These are phyloP conservation scores for Tolypocladium tropicale DNA, from an alignment of 2,329 filamentous ascomycete genomes.

Conservation along the genomic window DNA sequence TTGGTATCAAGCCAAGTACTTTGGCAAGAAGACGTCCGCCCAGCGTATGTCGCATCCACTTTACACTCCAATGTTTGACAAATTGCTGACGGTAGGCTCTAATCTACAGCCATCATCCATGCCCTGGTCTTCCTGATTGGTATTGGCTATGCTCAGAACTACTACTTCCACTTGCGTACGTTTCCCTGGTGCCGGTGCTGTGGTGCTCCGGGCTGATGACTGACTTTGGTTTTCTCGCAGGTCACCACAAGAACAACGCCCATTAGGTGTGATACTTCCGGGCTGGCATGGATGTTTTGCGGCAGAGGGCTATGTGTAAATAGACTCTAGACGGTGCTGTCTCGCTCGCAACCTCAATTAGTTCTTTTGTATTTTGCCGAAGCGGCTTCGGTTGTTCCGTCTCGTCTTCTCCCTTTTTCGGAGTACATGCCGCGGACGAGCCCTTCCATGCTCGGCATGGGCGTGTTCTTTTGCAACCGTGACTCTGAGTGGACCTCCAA, in stretches of 20 bases:
- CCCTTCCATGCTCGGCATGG: background rate
- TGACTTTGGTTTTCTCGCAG: conserved; percentile 36
- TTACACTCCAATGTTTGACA: conserved; percentile 13
- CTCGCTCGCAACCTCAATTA: background rate
- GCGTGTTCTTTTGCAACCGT: no score
- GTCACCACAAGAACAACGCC: conserved; percentile 99
- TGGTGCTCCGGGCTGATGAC: background rate
- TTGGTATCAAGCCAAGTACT: conserved; percentile 86
- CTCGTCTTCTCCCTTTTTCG: background rate
- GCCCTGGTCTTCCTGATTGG: conserved; percentile 66
- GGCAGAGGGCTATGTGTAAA: conserved; percentile 26
- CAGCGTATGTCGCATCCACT: conserved; percentile 56
- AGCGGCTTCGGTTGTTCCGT: background rate
- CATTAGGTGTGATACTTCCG: conserved; percentile 50
- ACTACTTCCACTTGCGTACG: conserved; percentile 99
- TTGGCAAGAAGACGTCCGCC: conserved; percentile 83
- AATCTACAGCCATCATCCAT: conserved; percentile 69
- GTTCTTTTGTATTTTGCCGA: conserved; percentile 2
- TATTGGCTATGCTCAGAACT: conserved; percentile 92
- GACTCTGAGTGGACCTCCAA: no score
- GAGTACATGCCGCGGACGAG: background rate
- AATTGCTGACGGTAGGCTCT: conserved; percentile 14
- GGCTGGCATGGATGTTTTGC: conserved; percentile 12
- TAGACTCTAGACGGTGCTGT: conserved; percentile 25
- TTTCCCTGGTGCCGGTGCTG: conserved; percentile 15